A percentile compares a stretch with the other conserved stretches of the same genome.
phyloP scores from a whole-genome alignment of 2,329 filamentous ascomycete genomes.

The Monosporascus sp. region DNA sequence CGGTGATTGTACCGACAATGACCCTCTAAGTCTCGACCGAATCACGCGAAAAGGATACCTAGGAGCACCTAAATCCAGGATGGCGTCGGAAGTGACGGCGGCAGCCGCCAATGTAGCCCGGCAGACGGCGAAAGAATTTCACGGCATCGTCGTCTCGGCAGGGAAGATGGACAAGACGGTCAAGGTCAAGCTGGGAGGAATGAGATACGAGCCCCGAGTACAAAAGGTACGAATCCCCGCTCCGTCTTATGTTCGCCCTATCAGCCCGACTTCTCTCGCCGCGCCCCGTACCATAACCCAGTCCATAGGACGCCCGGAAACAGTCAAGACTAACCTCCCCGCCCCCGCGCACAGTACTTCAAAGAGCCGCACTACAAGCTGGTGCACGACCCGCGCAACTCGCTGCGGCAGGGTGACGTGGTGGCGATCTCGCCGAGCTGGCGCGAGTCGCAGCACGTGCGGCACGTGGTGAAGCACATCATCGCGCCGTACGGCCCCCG shows the following conservation, averaged over 20 bases:
- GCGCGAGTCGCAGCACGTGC: conserved; percentile 61
- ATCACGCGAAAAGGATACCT: background rate
- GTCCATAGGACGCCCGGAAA: no score
- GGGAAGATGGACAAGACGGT: conserved; percentile 75
- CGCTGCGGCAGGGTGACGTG: conserved; percentile 68
- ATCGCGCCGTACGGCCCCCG: conserved; percentile 62
- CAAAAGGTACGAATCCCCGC: conserved; percentile 53
- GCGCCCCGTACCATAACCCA: no score
- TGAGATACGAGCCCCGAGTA: conserved; percentile 67
- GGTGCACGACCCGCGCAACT: conserved; percentile 73
- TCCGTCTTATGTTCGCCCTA: no score
- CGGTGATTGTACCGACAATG: background rate
- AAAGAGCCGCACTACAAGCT: conserved; percentile 59
- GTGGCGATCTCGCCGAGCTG: conserved; percentile 64
- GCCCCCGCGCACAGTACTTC: conserved; percentile 50
- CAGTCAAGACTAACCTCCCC: background rate
- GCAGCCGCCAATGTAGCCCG: conserved; percentile 28
- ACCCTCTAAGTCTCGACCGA: background rate
- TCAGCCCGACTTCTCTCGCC: no score
- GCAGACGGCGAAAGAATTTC: conserved; percentile 45
- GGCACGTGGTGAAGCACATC: conserved; percentile 70
- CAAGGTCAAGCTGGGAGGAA: conserved; percentile 67
- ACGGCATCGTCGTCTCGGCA: conserved; percentile 70
- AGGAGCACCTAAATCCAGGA: background rate
- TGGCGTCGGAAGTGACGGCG: conserved; percentile 14